Conservation (phyloP, 2,329 filamentous ascomycete species). For the Elsinoe ampelina region DNA sequence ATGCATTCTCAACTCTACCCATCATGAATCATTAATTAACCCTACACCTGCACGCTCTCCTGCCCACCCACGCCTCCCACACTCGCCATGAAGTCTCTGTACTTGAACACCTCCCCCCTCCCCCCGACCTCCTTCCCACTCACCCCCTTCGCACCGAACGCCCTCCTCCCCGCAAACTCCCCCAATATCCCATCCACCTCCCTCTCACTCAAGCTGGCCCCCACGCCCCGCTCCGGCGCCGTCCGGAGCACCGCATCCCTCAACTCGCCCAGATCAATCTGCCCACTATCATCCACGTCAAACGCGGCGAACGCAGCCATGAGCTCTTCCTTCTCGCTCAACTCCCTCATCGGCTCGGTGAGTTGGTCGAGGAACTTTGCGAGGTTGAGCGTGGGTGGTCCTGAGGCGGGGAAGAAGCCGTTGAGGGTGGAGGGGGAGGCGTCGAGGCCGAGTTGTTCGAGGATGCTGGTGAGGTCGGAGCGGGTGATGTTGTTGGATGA, state of each 20-base stretch:
- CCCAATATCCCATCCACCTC: constrained; percentile 83
- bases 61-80: constrained; percentile 31
- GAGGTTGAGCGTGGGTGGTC: constrained; percentile 57
- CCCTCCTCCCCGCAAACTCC: constrained; percentile 74
- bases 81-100: constrained; percentile 74
- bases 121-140: constrained; percentile 36
- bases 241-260: constrained; percentile 76
- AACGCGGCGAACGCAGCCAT: constrained; percentile 88
- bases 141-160: constrained; percentile 57
- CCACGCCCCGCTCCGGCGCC: constrained; percentile 60
- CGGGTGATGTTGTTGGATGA: constrained; percentile 75
- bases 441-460: constrained; percentile 75
- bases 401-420: constrained; percentile 64
- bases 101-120: constrained; percentile 82
- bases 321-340: constrained; percentile 73
- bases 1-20: neutral
- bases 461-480: constrained; percentile 78
- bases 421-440: constrained; percentile 61
- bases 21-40: neutral
- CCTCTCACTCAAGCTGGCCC: constrained; percentile 51
- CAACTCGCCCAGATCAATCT: constrained; percentile 75
- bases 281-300: constrained; percentile 89
- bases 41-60: constrained; percentile 13
- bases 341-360: constrained; percentile 59
- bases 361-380: constrained; percentile 79